phyloP scores from a whole-genome alignment of 129 eudicot species.

The Saposhnikovia divaricata region DNA sequence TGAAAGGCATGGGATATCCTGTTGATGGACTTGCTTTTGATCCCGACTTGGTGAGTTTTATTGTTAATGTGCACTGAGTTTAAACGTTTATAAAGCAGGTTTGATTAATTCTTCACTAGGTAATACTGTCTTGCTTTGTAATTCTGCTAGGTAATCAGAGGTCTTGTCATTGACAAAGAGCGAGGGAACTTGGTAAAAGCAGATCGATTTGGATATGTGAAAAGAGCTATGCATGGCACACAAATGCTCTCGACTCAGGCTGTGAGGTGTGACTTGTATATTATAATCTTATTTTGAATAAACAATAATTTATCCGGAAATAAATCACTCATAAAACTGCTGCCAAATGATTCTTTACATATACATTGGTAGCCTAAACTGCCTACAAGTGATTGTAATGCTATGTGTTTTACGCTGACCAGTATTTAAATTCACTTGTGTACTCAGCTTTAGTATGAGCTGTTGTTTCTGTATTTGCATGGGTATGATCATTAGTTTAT shows the following conservation, averaged over 20 bases:
- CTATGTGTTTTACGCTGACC: not conserved
- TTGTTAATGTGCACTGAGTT: not conserved
- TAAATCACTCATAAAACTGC: not conserved
- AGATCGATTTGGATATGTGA: conserved; percentile 93
- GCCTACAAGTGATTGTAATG: not conserved
- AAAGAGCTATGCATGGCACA: conserved; percentile 99
- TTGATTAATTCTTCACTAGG: not conserved
- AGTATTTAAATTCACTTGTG: not conserved
- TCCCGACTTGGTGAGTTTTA: conserved; percentile 68
- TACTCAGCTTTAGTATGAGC: not conserved
- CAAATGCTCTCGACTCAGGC: conserved; percentile 76
- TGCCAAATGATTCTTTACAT: not conserved
- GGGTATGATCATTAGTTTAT: conserved; percentile 3
- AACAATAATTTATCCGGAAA: not conserved
- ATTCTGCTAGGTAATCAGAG: conserved; percentile 73
- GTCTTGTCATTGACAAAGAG: conserved; percentile 96
- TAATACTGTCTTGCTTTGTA: conserved; percentile 5
- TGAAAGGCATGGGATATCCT: conserved; percentile 78
- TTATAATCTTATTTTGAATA: not conserved
- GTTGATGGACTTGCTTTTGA: conserved; percentile 97
- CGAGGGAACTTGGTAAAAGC: conserved; percentile 94
- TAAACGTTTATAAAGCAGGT: not conserved
- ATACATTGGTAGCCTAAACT: conserved; percentile 10
- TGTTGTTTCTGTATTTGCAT: conserved; percentile 6
- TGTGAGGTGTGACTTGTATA: conserved; percentile 50